Conservation (phyloP, 2,329 filamentous ascomycete genomes). For the Zasmidium angulare region DNA sequence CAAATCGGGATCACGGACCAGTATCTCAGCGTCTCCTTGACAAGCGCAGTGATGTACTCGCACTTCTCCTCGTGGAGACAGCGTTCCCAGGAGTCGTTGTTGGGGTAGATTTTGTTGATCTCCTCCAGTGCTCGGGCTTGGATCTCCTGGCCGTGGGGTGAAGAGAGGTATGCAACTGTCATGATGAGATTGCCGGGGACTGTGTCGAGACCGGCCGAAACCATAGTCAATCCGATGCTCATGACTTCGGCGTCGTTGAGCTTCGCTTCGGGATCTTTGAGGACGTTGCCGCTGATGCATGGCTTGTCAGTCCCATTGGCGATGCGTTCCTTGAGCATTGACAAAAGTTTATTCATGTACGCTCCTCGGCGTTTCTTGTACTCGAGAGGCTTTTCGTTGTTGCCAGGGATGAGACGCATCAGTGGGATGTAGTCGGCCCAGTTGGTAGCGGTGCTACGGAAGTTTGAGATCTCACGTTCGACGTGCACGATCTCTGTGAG, state of each 20-base stretch:
- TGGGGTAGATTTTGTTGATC: conserved; percentile 69
- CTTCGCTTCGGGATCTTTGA: conserved; percentile 69
- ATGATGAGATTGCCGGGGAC: conserved; percentile 78
- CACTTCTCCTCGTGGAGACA: conserved; percentile 73
- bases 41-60: conserved; percentile 73
- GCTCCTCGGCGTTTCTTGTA: conserved; percentile 68
- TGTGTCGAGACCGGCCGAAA: conserved; percentile 78
- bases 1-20: conserved; percentile 80
- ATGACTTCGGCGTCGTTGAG: conserved; percentile 72
- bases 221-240: conserved; percentile 79
- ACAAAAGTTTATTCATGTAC: conserved; percentile 61
- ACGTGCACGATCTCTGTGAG: conserved; percentile 73
- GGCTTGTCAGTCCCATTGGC: conserved; percentile 64
- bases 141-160: conserved; percentile 64
- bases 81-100: conserved; percentile 73
- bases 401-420: conserved; percentile 62
- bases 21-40: conserved; percentile 75
- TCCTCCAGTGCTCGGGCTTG: conserved; percentile 69
- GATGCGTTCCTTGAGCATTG: conserved; percentile 62
- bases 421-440: conserved; percentile 78
- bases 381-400: conserved; percentile 62
- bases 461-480: conserved; percentile 72
- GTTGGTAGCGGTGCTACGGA: conserved; percentile 77
- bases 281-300: conserved; percentile 68
- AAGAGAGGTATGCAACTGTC: conserved; percentile 75